phyloP scores from a whole-genome alignment of 1,139 yeast species.

The Suhomyces atakaporum region DNA sequence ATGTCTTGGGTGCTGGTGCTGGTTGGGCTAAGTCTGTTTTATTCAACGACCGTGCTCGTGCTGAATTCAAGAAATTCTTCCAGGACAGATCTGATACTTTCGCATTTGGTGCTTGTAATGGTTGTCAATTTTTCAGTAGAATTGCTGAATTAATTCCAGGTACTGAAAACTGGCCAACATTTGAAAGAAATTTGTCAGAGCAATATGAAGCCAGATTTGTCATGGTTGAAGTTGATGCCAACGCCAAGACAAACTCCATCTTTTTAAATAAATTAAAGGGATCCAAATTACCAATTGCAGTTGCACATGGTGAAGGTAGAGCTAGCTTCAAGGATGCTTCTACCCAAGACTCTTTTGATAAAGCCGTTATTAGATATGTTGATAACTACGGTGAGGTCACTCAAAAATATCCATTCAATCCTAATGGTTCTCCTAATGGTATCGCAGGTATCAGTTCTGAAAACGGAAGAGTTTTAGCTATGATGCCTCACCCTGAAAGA shows the following conservation, averaged over 20 bases:
- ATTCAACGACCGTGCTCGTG: slow-evolving; percentile 75
- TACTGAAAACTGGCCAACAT: slow-evolving; percentile 94
- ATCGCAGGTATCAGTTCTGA: slow-evolving; percentile 89
- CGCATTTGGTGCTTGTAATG: slow-evolving; percentile 99
- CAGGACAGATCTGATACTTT: slow-evolving; percentile 86
- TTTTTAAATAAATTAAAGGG: slow-evolving; percentile 92
- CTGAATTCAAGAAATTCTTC: slow-evolving; percentile 79
- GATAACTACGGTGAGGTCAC: slow-evolving; percentile 90
- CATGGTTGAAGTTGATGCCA: slow-evolving; percentile 73
- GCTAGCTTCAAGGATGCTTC: slow-evolving; percentile 62
- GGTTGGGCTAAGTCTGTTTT: slow-evolving; percentile 99
- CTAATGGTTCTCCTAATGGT: slow-evolving; percentile 94
- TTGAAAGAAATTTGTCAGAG: slow-evolving; percentile 88
- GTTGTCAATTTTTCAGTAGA: slow-evolving; percentile 94
- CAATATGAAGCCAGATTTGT: slow-evolving; percentile 96
- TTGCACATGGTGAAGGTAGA: slow-evolving; percentile 98
- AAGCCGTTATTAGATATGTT: slow-evolving; percentile 67
- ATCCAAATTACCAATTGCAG: slow-evolving; percentile 90
- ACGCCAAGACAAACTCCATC: slow-evolving; percentile 56
- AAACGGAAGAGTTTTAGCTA: slow-evolving; percentile 92
- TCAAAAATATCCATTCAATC: slow-evolving; percentile 86
- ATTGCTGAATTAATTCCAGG: slow-evolving; percentile 91
- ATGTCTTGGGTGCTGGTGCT: slow-evolving; percentile 97
- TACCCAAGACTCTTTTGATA: slow-evolving; percentile 48
- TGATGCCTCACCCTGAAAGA: slow-evolving; percentile 99